phyloP scores from a whole-genome alignment of 1,284 basidiomycete species.

The Pisolithus thermaeus region DNA sequence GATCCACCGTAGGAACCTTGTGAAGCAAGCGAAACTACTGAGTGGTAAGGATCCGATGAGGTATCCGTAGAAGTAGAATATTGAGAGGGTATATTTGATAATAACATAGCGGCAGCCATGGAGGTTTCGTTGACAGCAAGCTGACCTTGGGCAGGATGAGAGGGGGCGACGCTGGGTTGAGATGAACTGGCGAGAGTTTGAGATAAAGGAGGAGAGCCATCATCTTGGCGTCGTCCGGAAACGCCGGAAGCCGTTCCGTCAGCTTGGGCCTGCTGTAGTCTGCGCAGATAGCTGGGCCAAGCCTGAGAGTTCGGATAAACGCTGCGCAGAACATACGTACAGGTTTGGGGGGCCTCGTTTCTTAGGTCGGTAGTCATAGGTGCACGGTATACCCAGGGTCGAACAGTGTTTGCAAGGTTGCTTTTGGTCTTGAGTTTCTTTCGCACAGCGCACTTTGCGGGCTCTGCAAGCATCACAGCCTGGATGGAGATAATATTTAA shows the following conservation, averaged over 20 bases:
- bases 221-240: constrained; percentile 31
- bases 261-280: constrained; percentile 75
- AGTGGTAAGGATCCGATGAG: constrained; percentile 48
- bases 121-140: constrained; percentile 49
- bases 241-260: constrained; percentile 54
- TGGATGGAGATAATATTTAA: constrained; percentile 24
- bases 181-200: constrained; percentile 43
- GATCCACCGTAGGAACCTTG: constrained; percentile 32
- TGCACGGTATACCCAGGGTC: constrained; percentile 77
- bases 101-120: constrained; percentile 36
- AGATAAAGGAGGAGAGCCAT: constrained; percentile 35
- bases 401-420: constrained; percentile 80
- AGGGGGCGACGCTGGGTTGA: constrained; percentile 42
- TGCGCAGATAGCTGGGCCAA: constrained; percentile 58
- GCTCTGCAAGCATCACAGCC: constrained; percentile 82
- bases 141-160: constrained; percentile 38
- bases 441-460: constrained; percentile 75
- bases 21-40: constrained; percentile 30
- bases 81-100: constrained; percentile 48
- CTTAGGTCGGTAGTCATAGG: constrained; percentile 88
- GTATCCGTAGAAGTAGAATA: constrained; percentile 68
- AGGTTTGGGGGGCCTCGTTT: constrained; percentile 86
- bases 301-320: neutral
- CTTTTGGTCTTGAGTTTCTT: constrained; percentile 69
- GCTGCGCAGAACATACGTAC: constrained; percentile 39